phyloP scores from a whole-genome alignment of 2,329 filamentous ascomycete species.

The Verticillium klebahnii region DNA sequence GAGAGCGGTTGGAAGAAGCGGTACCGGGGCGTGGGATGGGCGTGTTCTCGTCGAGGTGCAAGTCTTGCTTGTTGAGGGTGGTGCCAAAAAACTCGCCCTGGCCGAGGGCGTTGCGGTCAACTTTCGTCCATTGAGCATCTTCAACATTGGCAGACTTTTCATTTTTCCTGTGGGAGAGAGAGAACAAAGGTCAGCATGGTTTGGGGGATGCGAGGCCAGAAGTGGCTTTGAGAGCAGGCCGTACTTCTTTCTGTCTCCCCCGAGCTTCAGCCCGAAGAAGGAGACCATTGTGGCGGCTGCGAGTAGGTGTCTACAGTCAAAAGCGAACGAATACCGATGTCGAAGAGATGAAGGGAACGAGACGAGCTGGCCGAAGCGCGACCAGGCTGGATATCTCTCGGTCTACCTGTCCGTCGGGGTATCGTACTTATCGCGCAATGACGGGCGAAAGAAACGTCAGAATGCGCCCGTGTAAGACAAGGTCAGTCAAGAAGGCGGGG shows the following conservation, averaged over 20 bases:
- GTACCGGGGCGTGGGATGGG: conserved; percentile 32
- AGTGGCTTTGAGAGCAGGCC: not conserved
- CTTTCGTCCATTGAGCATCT: conserved; percentile 18
- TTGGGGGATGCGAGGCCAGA: not conserved
- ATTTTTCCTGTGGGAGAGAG: conserved; percentile 6
- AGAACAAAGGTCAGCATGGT: not conserved
- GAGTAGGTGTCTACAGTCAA: not conserved
- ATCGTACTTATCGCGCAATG: not conserved
- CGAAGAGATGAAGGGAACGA: not conserved
- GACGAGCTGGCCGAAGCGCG: not conserved
- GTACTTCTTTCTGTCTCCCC: conserved; percentile 51
- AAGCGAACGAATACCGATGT: not conserved
- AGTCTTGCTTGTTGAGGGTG: conserved; percentile 26
- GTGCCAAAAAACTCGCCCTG: conserved; percentile 31
- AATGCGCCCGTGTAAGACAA: not conserved
- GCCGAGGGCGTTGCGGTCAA: conserved; percentile 26
- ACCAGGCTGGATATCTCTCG: not conserved
- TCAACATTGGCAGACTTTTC: conserved; percentile 13
- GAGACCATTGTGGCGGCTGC: conserved; percentile 43
- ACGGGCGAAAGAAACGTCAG: not conserved
- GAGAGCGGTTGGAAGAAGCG: conserved; percentile 25
- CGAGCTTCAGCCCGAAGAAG: conserved; percentile 53
- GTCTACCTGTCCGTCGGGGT: not conserved
- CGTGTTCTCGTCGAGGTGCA: conserved; percentile 21
- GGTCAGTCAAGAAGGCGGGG: not conserved